Base-by-base conservation (phyloP, 495 filamentous ascomycete genomes). In the Saxispiralis lemnorum region DNA sequence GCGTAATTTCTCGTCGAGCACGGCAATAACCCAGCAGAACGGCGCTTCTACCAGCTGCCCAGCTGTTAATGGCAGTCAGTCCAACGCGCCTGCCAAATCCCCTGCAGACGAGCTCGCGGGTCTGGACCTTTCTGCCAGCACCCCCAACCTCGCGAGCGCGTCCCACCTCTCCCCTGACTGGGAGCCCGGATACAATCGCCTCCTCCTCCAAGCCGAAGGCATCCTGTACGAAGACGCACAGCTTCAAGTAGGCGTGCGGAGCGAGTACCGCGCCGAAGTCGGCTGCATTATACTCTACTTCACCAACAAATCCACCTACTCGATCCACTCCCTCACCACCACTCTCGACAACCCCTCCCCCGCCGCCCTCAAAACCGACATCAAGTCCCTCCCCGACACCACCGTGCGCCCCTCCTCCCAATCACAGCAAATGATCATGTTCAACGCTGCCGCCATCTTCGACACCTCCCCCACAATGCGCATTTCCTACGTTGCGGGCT, bases 261-360 rank as follows among this genome's bases (percentile, higher is more conserved):
- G 83, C 4, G 92, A 99, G 60, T 99, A 93, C 57, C 82, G 92
- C 44, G 82, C 73, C 14, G 81, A 93, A 51, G 79, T 93, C 69
- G 92, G 89, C 39, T 93, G 88, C 47, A 68, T 99, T 34, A 95
- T 96, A 54, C 64, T 95, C 39, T 95, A 95, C 61, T 88, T 96
- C 56, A 80, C 79, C 32, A 96, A 96, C 63, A 94, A 93, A 60
- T 83, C 83, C 1, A 74, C 83, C 0, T 77, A 77, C 41, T 63
- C 80, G 2, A 79, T 96, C 41, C 76, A 73, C 48, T 89, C 84
- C 6, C 84, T 99, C 61, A 96, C 89, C 0, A 93, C 89, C 1
- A 96, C 92, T 0, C 61, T 95, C 15, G 85, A 95, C 56, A 87
- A 93, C 55, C 72, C 68, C 13, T 67, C 73, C 11, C 68, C 86